Conservation (phyloP, 495 filamentous ascomycete species). For the Chaetomidium leptoderma region DNA sequence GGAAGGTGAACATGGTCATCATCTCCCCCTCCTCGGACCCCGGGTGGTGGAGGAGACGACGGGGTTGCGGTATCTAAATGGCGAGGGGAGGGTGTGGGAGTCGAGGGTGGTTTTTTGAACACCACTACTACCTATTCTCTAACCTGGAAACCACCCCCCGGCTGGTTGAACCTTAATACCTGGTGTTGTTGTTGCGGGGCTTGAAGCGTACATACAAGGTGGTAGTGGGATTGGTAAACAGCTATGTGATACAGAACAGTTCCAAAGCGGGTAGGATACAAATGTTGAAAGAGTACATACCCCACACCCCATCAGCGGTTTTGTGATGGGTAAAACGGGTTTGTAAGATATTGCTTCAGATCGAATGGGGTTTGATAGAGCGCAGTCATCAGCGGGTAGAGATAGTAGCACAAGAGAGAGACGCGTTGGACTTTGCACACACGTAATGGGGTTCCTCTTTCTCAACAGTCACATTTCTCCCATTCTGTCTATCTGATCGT, state of each 20-base stretch:
- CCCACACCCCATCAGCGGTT: not conserved
- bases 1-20: conserved; percentile 19
- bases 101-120: conserved; percentile 12
- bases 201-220: not conserved
- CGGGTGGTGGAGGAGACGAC: not conserved
- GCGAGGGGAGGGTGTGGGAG: conserved; percentile 17
- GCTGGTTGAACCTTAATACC: no score
- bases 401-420: not conserved
- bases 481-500: no score
- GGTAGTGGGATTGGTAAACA: not conserved
- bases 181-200: no score
- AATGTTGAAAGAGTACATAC: not conserved
- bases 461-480: no score
- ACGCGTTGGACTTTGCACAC: no score
- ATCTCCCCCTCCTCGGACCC: not conserved
- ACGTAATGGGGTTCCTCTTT: no score
- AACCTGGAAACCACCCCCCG: no score
- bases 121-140: no score
- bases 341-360: not conserved
- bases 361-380: not conserved
- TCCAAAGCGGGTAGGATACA: not conserved
- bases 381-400: not conserved
- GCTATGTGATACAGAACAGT: not conserved
- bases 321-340: not conserved
- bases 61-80: conserved; percentile 22